A percentile compares a stretch with the other conserved stretches of the same genome.
These are phyloP conservation scores for Naganishia sp. DNA, from an alignment of 1,284 basidiomycete genomes.

Conservation along the genomic window DNA sequence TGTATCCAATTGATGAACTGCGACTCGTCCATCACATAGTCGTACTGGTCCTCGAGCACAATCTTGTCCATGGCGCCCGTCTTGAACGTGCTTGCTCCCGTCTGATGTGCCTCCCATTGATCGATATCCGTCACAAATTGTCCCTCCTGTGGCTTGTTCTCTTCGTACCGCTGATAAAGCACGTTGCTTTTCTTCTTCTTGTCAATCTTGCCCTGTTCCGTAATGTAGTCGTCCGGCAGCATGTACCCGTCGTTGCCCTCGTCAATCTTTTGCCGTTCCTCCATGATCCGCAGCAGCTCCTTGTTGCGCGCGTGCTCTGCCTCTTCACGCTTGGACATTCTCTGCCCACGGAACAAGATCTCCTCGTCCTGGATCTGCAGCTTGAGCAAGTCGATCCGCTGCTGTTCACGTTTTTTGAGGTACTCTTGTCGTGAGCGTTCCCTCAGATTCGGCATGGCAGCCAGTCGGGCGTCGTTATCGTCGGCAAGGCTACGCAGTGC, in stretches of 20 bases:
- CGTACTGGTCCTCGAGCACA: conserved; percentile 74
- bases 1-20: conserved; percentile 95
- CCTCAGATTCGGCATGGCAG: conserved; percentile 80
- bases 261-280: conserved; percentile 89
- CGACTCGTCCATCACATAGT: conserved; percentile 97
- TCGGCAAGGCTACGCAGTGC: conserved; percentile 80
- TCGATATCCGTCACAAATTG: conserved; percentile 95
- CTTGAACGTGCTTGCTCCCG: conserved; percentile 81
- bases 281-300: conserved; percentile 85
- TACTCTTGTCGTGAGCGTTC: conserved; percentile 89
- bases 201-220: conserved; percentile 98
- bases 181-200: conserved; percentile 93
- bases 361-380: conserved; percentile 93
- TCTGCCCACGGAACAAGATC: conserved; percentile 76
- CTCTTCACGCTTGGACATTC: conserved; percentile 79
- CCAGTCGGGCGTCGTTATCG: conserved; percentile 71
- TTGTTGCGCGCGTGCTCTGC: conserved; percentile 87
- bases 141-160: conserved; percentile 69
- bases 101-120: conserved; percentile 92
- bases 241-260: conserved; percentile 93
- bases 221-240: conserved; percentile 95
- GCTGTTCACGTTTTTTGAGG: conserved; percentile 90
- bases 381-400: conserved; percentile 90
- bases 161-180: conserved; percentile 91
- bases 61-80: conserved; percentile 85